These are phyloP conservation scores for Pythium plurisporium DNA, from an alignment of 352 stramenopile species.

Conservation along the genomic window DNA sequence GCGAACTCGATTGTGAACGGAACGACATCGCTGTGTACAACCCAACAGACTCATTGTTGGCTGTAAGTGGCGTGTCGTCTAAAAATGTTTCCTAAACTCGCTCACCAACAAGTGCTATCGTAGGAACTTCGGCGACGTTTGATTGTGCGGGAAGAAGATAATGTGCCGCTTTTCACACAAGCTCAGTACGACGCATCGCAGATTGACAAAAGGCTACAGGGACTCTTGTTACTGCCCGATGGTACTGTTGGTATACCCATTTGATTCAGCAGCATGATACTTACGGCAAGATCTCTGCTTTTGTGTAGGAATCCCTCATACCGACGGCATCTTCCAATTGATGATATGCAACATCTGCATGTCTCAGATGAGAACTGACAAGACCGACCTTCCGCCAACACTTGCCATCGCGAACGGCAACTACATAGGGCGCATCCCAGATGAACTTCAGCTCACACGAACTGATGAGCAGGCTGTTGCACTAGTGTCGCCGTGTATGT, in stretches of 20 bases:
- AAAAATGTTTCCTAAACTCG: not conserved
- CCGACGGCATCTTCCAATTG: not conserved
- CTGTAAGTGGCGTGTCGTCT: not conserved
- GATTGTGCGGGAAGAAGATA: not conserved
- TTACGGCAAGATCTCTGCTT: not conserved
- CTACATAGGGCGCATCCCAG: slow-evolving; percentile 2
- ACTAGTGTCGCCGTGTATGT: slow-evolving; percentile 8
- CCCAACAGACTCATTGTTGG: not conserved
- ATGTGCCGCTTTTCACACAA: not conserved
- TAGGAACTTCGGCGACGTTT: not conserved
- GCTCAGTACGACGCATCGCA: not conserved
- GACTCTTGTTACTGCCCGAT: not conserved
- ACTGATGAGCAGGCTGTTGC: slow-evolving; percentile 9
- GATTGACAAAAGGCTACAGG: not conserved
- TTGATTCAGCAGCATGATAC: not conserved
- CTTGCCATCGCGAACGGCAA: slow-evolving; percentile 9
- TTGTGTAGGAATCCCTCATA: slow-evolving; percentile 1
- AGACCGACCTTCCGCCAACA: not conserved
- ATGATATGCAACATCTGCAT: not conserved
- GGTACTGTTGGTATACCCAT: not conserved
- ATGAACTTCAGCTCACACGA: not conserved
- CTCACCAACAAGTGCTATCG: not conserved
- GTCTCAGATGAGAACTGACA: not conserved
- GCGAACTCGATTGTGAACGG: slow-evolving; percentile 1
- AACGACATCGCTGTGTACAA: not conserved